Conservation (phyloP, 2,329 filamentous ascomycete species). For the Botrytis hyacinthi region DNA sequence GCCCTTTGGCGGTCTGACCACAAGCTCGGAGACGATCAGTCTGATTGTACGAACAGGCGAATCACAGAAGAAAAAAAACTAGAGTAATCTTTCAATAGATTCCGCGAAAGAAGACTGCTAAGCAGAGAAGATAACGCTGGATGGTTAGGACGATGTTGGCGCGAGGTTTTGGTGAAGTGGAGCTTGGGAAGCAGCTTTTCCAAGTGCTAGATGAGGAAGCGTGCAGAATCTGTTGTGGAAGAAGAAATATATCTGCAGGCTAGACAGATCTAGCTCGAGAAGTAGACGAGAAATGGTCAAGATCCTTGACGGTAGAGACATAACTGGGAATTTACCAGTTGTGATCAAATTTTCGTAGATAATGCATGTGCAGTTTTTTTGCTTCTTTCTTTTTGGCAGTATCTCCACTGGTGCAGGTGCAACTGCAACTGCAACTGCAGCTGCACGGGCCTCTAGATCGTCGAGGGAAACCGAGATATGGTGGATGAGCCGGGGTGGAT, state of each 20-base stretch:
- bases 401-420: not conserved
- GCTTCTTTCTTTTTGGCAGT: not conserved
- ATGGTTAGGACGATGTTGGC: not conserved
- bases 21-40: not conserved
- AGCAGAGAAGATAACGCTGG: not conserved
- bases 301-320: not conserved
- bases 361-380: not conserved
- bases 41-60: not conserved
- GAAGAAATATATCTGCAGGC: not conserved
- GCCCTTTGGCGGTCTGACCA: not conserved
- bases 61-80: not conserved
- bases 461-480: not conserved
- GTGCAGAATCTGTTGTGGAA: not conserved
- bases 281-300: not conserved
- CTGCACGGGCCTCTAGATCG: not conserved
- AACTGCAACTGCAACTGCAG: too few species aligned
- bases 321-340: not conserved
- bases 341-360: not conserved
- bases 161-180: not conserved
- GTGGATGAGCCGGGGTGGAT: not conserved
- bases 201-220: not conserved
- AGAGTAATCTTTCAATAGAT: too few species aligned
- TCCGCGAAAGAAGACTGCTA: not conserved
- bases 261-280: not conserved
- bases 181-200: not conserved